Percentiles rank a stretch among this genome's conserved stretches.
These are phyloP conservation scores for Solanum pinnatisectum DNA, from an alignment of 257 asterid genomes.

Conservation along the genomic window DNA sequence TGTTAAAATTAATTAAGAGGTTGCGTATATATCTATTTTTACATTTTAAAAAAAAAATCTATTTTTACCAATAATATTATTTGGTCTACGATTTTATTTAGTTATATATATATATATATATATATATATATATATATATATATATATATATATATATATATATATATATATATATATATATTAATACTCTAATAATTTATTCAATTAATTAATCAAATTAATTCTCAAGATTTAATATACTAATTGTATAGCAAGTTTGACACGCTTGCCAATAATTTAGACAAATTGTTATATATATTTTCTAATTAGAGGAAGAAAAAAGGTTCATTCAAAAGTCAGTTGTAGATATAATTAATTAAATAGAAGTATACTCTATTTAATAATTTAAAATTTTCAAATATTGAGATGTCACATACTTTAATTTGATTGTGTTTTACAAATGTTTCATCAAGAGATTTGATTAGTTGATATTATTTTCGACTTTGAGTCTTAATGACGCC, in stretches of 20 bases:
- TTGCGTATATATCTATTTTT: background rate
- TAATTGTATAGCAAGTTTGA: background rate
- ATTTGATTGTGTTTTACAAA: background rate
- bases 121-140: too few species aligned
- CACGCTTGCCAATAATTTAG: background rate
- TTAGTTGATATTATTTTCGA: background rate
- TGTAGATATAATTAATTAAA: background rate
- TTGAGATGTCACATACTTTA: background rate
- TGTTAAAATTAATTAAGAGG: background rate
- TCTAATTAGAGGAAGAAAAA: background rate
- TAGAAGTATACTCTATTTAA: background rate
- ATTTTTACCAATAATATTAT: background rate
- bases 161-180: too few species aligned
- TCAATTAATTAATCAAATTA: background rate
- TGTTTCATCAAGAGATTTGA: background rate
- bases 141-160: too few species aligned
- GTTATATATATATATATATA: too few species aligned
- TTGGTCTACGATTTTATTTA: background rate
- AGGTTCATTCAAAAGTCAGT: background rate
- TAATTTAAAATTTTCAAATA: background rate
- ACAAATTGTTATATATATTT: background rate
- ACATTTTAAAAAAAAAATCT: too few species aligned
- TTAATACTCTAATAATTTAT: background rate
- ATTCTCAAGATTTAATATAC: background rate
- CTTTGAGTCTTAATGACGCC: background rate